phyloP scores from a whole-genome alignment of 176 grass and related monocot species.

The Triticum turgidum region DNA sequence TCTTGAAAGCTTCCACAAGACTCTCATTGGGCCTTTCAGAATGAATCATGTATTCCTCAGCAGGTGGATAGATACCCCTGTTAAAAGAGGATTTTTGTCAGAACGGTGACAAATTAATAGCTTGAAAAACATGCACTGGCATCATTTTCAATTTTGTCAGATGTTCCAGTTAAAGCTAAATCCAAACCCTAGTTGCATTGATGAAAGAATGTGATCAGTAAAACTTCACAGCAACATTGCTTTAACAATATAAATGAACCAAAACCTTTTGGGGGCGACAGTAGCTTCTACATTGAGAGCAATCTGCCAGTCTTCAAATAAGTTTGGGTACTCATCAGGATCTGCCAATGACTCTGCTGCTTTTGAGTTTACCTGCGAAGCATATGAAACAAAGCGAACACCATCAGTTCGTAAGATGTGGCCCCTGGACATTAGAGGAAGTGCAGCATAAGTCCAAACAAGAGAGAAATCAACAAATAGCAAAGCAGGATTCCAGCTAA shows the following conservation, averaged over 20 bases:
- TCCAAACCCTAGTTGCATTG: not conserved
- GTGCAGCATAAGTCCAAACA: not conserved
- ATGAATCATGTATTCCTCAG: slow-evolving; percentile 68
- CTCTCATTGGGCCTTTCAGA: slow-evolving; percentile 63
- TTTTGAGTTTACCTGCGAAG: slow-evolving; percentile 75
- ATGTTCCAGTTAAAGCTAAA: slow-evolving; percentile 14
- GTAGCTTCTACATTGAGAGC: slow-evolving; percentile 81
- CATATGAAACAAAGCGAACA: not conserved
- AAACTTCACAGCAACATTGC: slow-evolving; percentile 15
- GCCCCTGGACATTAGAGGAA: not conserved
- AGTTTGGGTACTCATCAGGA: slow-evolving; percentile 81
- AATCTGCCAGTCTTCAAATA: slow-evolving; percentile 98
- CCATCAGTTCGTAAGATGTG: slow-evolving; percentile 14
- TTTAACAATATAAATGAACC: slow-evolving; percentile 16
- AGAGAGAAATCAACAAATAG: not conserved
- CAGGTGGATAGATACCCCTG: slow-evolving; percentile 78
- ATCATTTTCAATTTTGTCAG: not conserved
- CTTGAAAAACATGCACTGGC: not conserved
- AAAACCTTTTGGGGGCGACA: slow-evolving; percentile 56
- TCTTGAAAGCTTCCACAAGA: slow-evolving; percentile 88
- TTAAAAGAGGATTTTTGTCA: slow-evolving; percentile 6
- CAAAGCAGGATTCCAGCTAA: not conserved
- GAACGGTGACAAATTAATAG: not conserved
- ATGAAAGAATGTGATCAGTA: not conserved
- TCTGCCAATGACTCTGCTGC: slow-evolving; percentile 94